Evolutionary conservation across 2,329 filamentous ascomycete genomes (phyloP), one percentile per base, ranked within the genome.

Genomic region (Ophiocordyceps camponoti-floridani): DNA sequence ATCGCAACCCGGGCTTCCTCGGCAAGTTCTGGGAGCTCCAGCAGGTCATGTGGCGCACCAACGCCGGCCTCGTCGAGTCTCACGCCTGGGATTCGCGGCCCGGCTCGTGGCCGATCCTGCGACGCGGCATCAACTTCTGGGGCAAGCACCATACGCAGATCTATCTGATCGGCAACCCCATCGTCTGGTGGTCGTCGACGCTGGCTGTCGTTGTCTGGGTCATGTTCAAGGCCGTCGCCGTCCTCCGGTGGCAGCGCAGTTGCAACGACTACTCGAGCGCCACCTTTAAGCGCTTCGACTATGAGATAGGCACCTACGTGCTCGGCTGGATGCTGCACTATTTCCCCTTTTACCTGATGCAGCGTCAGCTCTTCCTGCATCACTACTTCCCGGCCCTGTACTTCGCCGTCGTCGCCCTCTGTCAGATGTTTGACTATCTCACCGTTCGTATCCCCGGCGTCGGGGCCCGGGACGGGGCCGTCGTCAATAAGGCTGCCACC

Each of bases 61-160:
- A 98, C 58, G 91, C 91, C 30, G 91, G 91, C 40, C 77, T 98
- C 43, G 85, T 91, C 26, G 91, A 98, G 57, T 94, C 88, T 16
- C 91, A 98, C 59, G 86, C 88, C 44, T 98, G 93, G 91, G 91
- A 98, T 61, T 96, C 91, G 42, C 84, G 91, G 41, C 91, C 91
- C 30, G 77, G 79, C 31, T 89, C 87, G 7, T 98, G 91, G 91
- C 91, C 91, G 19, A 75, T 93, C 46, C 77, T 98, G 44, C 77
- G 77, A 52, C 85, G 91, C 49, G 91, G 91, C 56, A 98, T 98
- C 72, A 98, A 98, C 69, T 98, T 98, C 72, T 98, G 91, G 91
- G 87, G 89, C 52, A 87, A 83, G 56, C 75, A 95, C 56, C 74
- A 94, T 62, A 85, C 87, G 48, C 91, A 98, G 61, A 87, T 98